Conservation (phyloP, 1,284 basidiomycete species). For the Apiotrichum siamense region DNA sequence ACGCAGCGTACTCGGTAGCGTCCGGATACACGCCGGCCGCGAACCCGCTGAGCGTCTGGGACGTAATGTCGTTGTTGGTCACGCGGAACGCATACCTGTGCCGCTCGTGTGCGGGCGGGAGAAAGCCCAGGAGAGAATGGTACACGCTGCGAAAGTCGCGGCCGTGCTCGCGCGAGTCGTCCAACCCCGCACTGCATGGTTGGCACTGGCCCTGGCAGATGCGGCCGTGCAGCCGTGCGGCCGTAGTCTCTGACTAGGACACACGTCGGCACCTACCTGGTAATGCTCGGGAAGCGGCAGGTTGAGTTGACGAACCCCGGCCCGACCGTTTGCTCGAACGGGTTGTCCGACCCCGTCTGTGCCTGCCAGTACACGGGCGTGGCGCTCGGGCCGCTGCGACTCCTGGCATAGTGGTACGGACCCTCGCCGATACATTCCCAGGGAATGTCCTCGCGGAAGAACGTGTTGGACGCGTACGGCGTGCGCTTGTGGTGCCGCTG, state of each 20-base stretch:
- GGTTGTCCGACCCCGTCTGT: conserved; percentile 24
- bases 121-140: conserved; percentile 28
- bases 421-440: conserved; percentile 32
- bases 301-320: conserved; percentile 34
- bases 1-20: conserved; percentile 23
- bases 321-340: conserved; percentile 25
- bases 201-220: too few species aligned
- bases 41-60: conserved; percentile 32
- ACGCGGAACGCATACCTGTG: conserved; percentile 31
- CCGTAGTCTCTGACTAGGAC: conserved; percentile 9
- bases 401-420: conserved; percentile 27
- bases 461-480: conserved; percentile 39
- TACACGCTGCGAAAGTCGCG: conserved; percentile 33
- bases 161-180: conserved; percentile 30
- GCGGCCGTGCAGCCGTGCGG: too few species aligned
- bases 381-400: conserved; percentile 11
- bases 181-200: too few species aligned
- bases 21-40: conserved; percentile 29
- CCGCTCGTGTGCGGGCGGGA: conserved; percentile 22
- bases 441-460: conserved; percentile 33
- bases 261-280: conserved; percentile 14
- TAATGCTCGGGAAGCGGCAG: conserved; percentile 35
- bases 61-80: conserved; percentile 39
- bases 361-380: conserved; percentile 31
- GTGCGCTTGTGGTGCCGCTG: conserved; percentile 43